These are phyloP conservation scores for Emydomyces testavorans DNA, from an alignment of 2,329 filamentous ascomycete genomes.

Conservation along the genomic window DNA sequence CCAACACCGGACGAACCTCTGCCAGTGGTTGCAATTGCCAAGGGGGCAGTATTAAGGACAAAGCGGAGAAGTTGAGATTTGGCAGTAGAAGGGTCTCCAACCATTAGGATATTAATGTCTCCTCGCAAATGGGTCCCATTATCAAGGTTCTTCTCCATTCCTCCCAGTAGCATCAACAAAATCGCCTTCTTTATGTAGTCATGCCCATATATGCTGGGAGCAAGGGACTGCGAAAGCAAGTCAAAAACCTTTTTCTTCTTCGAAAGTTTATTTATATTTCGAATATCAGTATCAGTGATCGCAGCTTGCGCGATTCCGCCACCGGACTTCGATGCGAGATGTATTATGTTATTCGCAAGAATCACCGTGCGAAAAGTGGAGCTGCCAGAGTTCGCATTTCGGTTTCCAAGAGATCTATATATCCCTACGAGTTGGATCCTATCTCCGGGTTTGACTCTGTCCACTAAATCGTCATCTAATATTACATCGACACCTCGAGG, in stretches of 20 bases:
- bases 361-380: slow-evolving; percentile 91
- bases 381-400: slow-evolving; percentile 80
- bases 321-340: slow-evolving; percentile 90
- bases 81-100: slow-evolving; percentile 93
- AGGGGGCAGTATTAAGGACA: slow-evolving; percentile 87
- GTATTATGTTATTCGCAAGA: slow-evolving; percentile 85
- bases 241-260: slow-evolving; percentile 94
- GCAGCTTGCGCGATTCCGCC: slow-evolving; percentile 82
- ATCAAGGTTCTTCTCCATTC: slow-evolving; percentile 96
- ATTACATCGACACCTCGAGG: slow-evolving; percentile 94
- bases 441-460: slow-evolving; percentile 89
- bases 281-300: slow-evolving; percentile 92
- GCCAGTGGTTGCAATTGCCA: slow-evolving; percentile 94
- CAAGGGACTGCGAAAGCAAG: slow-evolving; percentile 81
- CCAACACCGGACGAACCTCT: slow-evolving; percentile 94
- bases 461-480: slow-evolving; percentile 90
- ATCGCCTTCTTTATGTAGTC: slow-evolving; percentile 98
- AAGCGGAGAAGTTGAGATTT: slow-evolving; percentile 98
- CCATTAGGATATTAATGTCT: slow-evolving; percentile 99
- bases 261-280: slow-evolving; percentile 94
- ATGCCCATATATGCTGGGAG: slow-evolving; percentile 92
- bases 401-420: slow-evolving; percentile 85
- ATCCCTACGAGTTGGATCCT: slow-evolving; percentile 94
- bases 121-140: slow-evolving; percentile 96
- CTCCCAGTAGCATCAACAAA: slow-evolving; percentile 83